Percentiles rank a stretch among this genome's conserved stretches.
These are phyloP conservation scores for Ananas comosus DNA, from an alignment of 176 grass and related monocot genomes.

Conservation along the genomic window DNA sequence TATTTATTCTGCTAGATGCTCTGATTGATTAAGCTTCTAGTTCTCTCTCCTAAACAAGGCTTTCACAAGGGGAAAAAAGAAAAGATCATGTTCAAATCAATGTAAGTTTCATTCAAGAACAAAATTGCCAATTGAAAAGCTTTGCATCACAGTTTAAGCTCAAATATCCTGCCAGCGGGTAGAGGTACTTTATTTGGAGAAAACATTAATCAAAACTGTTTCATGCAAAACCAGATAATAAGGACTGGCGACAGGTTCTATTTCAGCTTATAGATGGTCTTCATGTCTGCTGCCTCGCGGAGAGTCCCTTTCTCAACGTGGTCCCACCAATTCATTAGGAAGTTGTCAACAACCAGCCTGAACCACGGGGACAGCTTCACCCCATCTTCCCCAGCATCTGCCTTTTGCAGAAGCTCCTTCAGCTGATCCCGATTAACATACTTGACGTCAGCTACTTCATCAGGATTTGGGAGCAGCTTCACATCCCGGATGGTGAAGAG, in stretches of 20 bases:
- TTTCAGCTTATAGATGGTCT: conserved; percentile 89
- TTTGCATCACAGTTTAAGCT: too few species aligned
- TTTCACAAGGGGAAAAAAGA: too few species aligned
- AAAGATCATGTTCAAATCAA: too few species aligned
- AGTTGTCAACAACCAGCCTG: conserved; percentile 76
- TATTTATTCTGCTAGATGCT: too few species aligned
- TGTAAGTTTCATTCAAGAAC: too few species aligned
- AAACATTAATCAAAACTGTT: too few species aligned
- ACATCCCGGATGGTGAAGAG: conserved; percentile 72
- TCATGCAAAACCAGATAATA: too few species aligned
- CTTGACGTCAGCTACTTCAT: conserved; percentile 74
- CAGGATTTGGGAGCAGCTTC: conserved; percentile 60
- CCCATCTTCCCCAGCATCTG: conserved; percentile 57
- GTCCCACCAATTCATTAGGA: conserved; percentile 92
- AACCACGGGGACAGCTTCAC: conserved; percentile 93
- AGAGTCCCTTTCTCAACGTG: conserved; percentile 68
- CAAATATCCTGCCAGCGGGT: too few species aligned
- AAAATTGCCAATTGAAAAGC: too few species aligned
- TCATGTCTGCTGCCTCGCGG: conserved; percentile 53
- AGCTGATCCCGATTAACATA: conserved; percentile 68
- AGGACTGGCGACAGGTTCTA: background rate
- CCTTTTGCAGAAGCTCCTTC: conserved; percentile 63
- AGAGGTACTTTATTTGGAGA: too few species aligned
- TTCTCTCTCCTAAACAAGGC: too few species aligned
- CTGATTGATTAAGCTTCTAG: too few species aligned